Evolutionary conservation across 2,329 filamentous ascomycete genomes (phyloP), one percentile per base, ranked within the genome.

Genomic region (Lojkania enalia): DNA sequence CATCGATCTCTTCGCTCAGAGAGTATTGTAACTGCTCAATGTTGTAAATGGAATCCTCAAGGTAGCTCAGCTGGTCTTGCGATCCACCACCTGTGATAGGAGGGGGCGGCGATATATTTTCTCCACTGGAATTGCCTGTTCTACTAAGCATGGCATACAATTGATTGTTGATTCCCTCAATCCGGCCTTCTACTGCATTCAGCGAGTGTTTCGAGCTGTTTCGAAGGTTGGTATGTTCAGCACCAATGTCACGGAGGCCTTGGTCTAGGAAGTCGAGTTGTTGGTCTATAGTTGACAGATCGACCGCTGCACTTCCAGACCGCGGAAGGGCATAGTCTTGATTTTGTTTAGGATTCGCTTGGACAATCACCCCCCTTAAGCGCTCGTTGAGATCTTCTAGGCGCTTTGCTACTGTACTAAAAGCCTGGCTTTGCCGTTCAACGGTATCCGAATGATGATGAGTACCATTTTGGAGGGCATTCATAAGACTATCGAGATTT

Each of bases 181-280:
- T 57, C 13, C 76, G 71, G 38, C 76, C 72, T 57, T 69, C 63
- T 1, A 69, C 58, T 14, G 58, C 63, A 21, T 53, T 61, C 18
- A 64, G 44, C 3, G 60, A 49, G 35, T 64, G 59, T n/a, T 54
- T 57, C 2, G 61, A 55, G n/a, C 49, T 60, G n/a, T 53, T 58
- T 23, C 55, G 55, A 38, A 61, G 49, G 33, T 57, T 61, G 15
- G 54, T 54, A n/a, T 84, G 79, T 54, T 83, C 82, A 13, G 80
- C 75, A 27, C 77, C 75, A 9, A 91, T 79, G 6, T 78, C 77
- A 20, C 76, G 72, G 21, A 94, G 71, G 1, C 82, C 82, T 55
- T 80, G 80, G 46, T 87, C 83, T 2, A 95, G 74, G 58, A 90
- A 91, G 30, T 85, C 81, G 15, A 94, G 69, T 60, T 91, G 86